phyloP scores from a whole-genome alignment of 2,329 filamentous ascomycete species.

The Madurella mycetomatis region DNA sequence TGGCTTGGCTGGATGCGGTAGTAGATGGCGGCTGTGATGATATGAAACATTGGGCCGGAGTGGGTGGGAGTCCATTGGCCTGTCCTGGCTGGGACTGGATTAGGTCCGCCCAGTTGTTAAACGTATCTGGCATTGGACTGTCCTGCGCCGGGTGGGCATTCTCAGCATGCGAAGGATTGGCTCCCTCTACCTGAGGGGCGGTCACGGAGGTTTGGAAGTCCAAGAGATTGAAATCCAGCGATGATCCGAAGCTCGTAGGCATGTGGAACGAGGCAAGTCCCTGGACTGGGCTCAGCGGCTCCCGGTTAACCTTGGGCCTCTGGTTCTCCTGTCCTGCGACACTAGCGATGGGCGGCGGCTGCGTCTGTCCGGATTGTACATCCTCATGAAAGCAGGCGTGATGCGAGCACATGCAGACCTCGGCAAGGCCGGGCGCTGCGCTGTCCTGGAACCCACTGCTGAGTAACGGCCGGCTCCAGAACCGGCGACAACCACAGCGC shows the following conservation, averaged over 20 bases:
- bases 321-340: conserved; percentile 48
- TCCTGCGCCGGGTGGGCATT: conserved; percentile 30
- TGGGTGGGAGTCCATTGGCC: conserved; percentile 38
- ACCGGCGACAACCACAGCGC: conserved; percentile 58
- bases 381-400: conserved; percentile 60
- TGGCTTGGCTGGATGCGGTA: conserved; percentile 45
- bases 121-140: conserved; percentile 52
- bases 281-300: conserved; percentile 49
- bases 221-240: conserved; percentile 38
- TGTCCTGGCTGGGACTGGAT: conserved; percentile 37
- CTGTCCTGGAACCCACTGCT: conserved; percentile 29
- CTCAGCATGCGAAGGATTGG: conserved; percentile 24
- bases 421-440: conserved; percentile 32
- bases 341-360: conserved; percentile 11
- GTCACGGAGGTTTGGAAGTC: conserved; percentile 24
- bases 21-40: conserved; percentile 51
- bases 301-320: conserved; percentile 42
- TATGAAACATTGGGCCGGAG: conserved; percentile 48
- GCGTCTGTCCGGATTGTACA: conserved; percentile 29
- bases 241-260: conserved; percentile 34
- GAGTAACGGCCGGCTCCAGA: conserved; percentile 47
- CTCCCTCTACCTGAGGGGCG: conserved; percentile 8
- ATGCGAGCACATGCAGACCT: conserved; percentile 58
- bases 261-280: conserved; percentile 41
- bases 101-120: conserved; percentile 44